Base-by-base conservation (phyloP, 2,329 filamentous ascomycete species). In the Exophiala phaeomuriformis region DNA sequence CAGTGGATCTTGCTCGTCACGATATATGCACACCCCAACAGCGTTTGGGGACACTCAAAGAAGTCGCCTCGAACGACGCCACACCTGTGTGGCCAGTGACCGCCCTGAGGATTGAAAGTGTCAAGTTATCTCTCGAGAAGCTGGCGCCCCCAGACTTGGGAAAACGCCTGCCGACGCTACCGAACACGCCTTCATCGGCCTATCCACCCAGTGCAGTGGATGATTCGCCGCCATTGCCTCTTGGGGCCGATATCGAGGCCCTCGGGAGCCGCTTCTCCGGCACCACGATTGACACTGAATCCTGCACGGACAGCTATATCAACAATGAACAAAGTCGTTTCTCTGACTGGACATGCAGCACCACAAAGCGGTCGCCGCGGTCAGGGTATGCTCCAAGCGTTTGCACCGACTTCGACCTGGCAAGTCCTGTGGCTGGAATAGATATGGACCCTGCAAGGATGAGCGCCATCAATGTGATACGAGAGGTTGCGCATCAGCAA, bases 161-260 rank as follows among this genome's bases (percentile, higher is more conserved):
- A 42, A 75, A 75, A 55, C 63, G 72, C 39, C 65, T 75, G 27
- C 72, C 72, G 4, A 73, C 72, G 5, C 64, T 75, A 19, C 72
- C 72, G 5, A 75, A 74, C 56, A 71, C 71, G 3, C 72, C 72
- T 30, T 74, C 72, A 0, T 74, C 72, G 1, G 71, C 72, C 29
- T 64, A 62, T 52, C 61, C 60, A 4, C 49, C 53, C 12, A 62
- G 61, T 29, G 47, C 36, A n/a, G 28, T 49, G 9, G 58, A 53
- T 30, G 54, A 52, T 12, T 54, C 56, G 32, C 45, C 47, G 4
- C 36, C 12, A 32, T 36, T 49, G 39, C 33, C 39, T 5, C 39
- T 51, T 37, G 19, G 19, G 32, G 28, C 45, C 29, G 55, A 59
- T 6, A 46, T 60, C 37, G 52, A 51, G 12, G 49, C 53, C 41